Percentiles rank a stretch among this genome's conserved stretches.
phyloP scores from a whole-genome alignment of 176 grass and related monocot genomes.

The Cenchrus fungigraminus region DNA sequence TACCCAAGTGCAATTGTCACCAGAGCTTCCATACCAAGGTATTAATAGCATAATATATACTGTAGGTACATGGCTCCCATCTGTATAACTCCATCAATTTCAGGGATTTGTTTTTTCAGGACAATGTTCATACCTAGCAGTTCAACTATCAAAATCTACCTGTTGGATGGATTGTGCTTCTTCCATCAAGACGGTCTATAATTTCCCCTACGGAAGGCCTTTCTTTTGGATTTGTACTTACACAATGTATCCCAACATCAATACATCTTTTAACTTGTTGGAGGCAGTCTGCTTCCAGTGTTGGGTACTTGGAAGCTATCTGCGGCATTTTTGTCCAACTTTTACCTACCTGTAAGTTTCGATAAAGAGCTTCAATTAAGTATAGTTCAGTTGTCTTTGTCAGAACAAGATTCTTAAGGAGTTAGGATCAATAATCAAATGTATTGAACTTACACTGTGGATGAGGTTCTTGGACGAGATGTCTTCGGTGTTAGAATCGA shows the following conservation, averaged over 20 bases:
- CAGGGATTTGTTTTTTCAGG: no score
- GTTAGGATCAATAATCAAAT: not conserved
- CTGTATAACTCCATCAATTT: no score
- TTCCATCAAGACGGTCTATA: not conserved
- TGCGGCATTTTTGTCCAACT: conserved; percentile 22
- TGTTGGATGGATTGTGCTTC: not conserved
- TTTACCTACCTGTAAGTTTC: conserved; percentile 21
- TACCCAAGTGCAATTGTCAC: no score
- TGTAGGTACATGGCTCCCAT: no score
- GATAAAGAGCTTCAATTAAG: not conserved
- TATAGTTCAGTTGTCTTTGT: not conserved
- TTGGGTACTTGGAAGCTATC: conserved; percentile 30
- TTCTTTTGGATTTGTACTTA: not conserved
- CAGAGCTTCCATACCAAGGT: no score
- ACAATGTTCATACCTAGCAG: not conserved
- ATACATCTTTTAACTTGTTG: conserved; percentile 39
- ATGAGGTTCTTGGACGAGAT: conserved; percentile 1
- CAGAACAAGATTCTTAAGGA: not conserved
- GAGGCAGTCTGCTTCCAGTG: conserved; percentile 19
- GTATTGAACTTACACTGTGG: not conserved
- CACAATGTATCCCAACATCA: conserved; percentile 17
- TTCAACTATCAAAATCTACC: not conserved
- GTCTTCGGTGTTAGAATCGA: conserved; percentile 15
- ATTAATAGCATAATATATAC: no score
- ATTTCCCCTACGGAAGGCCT: conserved; percentile 1